phyloP scores from a whole-genome alignment of 2,329 filamentous ascomycete genomes.

The Blastomyces percursus region DNA sequence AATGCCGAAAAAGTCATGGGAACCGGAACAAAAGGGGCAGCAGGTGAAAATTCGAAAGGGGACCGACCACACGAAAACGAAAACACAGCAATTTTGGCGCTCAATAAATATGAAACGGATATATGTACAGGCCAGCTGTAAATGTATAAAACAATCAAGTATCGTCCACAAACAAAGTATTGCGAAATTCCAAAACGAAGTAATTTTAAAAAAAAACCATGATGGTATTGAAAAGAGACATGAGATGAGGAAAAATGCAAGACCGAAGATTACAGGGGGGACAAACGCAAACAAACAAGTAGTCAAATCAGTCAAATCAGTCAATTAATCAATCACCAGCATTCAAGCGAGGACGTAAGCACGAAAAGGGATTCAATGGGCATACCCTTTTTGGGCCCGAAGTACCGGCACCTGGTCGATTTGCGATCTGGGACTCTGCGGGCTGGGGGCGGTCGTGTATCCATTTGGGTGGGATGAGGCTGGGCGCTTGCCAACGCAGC shows the following conservation, averaged over 20 bases:
- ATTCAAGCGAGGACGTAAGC: background rate
- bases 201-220: conserved; percentile 12
- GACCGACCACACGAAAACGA: background rate
- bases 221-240: conserved; percentile 7
- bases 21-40: background rate
- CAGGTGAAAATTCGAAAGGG: background rate
- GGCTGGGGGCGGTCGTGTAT: conserved; percentile 9
- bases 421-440: conserved; percentile 13
- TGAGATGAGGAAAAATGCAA: background rate
- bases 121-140: background rate
- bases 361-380: too few relatives aligned
- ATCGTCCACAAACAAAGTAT: background rate
- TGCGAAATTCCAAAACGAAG: conserved; percentile 5
- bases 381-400: conserved; percentile 30
- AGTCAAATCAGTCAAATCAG: conserved; percentile 3
- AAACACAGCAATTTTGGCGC: background rate
- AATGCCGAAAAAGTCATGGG: background rate
- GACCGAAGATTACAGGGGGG: background rate
- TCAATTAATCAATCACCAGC: background rate
- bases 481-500: conserved; percentile 25
- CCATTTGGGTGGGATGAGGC: conserved; percentile 15
- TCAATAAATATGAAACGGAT: background rate
- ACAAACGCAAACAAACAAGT: conserved; percentile 7
- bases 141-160: background rate
- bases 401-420: conserved; percentile 28